Percentiles rank a stretch among this genome's conserved stretches.
Evolutionary conservation across 2,329 filamentous ascomycete genomes (phyloP).

Genomic region (Phialophora expanda): DNA sequence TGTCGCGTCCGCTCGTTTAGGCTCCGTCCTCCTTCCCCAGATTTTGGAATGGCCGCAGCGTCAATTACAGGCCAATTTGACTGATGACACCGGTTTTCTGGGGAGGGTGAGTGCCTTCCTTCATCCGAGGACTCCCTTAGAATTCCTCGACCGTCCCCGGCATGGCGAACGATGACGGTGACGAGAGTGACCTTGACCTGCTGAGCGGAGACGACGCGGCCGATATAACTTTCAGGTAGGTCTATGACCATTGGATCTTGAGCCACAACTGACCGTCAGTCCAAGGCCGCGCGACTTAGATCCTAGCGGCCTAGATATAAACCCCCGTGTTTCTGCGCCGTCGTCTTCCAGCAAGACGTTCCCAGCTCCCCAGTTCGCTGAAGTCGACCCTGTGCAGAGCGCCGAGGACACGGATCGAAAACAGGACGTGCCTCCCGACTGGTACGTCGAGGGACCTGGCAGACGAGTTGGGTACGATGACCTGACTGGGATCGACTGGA

Average conservation of each 20-base stretch:
- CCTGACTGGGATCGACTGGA: conserved; percentile 98
- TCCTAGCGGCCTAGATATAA: neutral
- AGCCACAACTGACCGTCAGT: neutral
- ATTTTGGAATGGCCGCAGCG: neutral
- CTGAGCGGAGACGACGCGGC: conserved; percentile 3
- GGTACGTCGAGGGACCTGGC: conserved; percentile 88
- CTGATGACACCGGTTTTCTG: neutral
- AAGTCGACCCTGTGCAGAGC: neutral
- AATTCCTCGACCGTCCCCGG: neutral
- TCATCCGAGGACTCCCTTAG: neutral
- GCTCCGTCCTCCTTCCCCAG: neutral
- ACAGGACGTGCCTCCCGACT: conserved; percentile 64
- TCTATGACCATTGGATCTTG: neutral
- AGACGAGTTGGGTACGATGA: conserved; percentile 93
- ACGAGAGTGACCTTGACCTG: neutral
- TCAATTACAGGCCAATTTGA: neutral
- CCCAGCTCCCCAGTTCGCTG: neutral
- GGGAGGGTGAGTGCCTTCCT: neutral
- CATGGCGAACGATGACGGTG: conserved; percentile 1
- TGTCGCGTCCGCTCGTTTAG: neutral
- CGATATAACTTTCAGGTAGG: neutral
- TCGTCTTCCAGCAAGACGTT: conserved; percentile 5
- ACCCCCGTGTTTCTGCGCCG: neutral
- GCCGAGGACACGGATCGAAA: conserved; percentile 40
- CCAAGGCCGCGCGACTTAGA: neutral